Conservation (phyloP, 2,329 filamentous ascomycete species). For the Coniochaeta ligniaria region DNA sequence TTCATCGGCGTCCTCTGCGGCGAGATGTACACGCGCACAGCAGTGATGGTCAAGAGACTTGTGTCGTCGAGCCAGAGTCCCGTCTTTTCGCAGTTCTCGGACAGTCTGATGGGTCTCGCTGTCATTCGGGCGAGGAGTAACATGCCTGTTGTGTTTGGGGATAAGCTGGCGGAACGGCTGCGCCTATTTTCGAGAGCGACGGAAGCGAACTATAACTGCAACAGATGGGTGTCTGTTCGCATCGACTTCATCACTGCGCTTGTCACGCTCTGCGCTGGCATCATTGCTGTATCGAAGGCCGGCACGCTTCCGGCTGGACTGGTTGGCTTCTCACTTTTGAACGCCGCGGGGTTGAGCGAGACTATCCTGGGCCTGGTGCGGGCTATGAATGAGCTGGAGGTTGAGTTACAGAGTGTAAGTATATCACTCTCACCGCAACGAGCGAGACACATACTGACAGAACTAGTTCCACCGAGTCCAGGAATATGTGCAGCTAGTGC, state of each 20-base stretch:
- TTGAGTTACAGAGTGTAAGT: conserved; percentile 48
- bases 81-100: conserved; percentile 48
- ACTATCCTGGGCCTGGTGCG: conserved; percentile 45
- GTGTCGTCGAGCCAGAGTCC: conserved; percentile 37
- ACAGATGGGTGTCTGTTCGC: conserved; percentile 50
- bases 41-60: conserved; percentile 32
- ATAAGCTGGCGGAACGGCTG: conserved; percentile 42
- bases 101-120: conserved; percentile 21
- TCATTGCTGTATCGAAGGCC: conserved; percentile 42
- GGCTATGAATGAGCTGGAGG: conserved; percentile 47
- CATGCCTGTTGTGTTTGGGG: conserved; percentile 22
- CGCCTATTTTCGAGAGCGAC: conserved; percentile 36
- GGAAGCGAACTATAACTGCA: conserved; percentile 30
- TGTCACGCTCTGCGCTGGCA: conserved; percentile 42
- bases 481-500: conserved; percentile 20
- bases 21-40: conserved; percentile 37
- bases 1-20: conserved; percentile 28
- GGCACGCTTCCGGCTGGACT: conserved; percentile 40
- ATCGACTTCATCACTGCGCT: conserved; percentile 47
- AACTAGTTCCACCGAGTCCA: conserved; percentile 20
- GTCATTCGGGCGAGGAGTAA: conserved; percentile 38
- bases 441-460: neutral
- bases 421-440: neutral
- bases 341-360: conserved; percentile 45
- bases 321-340: conserved; percentile 49